Evolutionary conservation across 305 asterid species (phyloP).

Genomic region (Euphrasia arctica): DNA sequence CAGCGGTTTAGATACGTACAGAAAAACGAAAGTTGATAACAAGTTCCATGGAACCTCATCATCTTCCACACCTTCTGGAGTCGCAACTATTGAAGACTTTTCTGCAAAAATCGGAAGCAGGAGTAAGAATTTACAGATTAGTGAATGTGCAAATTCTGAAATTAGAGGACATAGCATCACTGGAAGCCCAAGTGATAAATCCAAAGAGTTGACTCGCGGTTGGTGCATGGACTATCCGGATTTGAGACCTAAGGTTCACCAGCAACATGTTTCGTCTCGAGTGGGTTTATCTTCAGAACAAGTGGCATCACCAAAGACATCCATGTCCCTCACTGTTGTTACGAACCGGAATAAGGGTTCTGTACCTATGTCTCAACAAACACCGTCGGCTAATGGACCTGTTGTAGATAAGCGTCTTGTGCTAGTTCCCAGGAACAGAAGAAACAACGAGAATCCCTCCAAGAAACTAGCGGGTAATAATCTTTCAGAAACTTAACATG

Average conservation of each 20-base stretch:
- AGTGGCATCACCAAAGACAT: constrained; percentile 31
- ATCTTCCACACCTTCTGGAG: constrained; percentile 35
- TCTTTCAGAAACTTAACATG: constrained; percentile 21
- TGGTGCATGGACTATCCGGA: constrained; percentile 26
- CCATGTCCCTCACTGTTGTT: constrained; percentile 25
- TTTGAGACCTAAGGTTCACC: constrained; percentile 29
- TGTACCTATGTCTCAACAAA: too few species aligned
- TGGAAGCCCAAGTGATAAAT: constrained; percentile 27
- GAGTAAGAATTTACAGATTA: constrained; percentile 27
- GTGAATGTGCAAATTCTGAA: constrained; percentile 28
- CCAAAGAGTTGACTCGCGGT: constrained; percentile 28
- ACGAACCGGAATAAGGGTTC: too few species aligned
- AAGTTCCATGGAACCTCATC: constrained; percentile 30
- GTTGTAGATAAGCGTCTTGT: constrained; percentile 31
- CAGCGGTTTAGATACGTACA: constrained; percentile 31
- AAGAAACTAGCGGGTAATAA: constrained; percentile 46
- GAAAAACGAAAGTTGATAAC: constrained; percentile 34
- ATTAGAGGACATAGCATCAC: constrained; percentile 28
- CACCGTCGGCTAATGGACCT: constrained; percentile 19
- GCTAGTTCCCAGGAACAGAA: constrained; percentile 33
- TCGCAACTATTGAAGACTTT: constrained; percentile 32
- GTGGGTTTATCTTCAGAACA: constrained; percentile 33
- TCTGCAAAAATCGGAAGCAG: constrained; percentile 33
- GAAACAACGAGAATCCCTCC: constrained; percentile 35
- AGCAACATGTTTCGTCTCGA: constrained; percentile 35